phyloP scores from a whole-genome alignment of 73 alveolate species.

The Durusdinium trenchii region DNA sequence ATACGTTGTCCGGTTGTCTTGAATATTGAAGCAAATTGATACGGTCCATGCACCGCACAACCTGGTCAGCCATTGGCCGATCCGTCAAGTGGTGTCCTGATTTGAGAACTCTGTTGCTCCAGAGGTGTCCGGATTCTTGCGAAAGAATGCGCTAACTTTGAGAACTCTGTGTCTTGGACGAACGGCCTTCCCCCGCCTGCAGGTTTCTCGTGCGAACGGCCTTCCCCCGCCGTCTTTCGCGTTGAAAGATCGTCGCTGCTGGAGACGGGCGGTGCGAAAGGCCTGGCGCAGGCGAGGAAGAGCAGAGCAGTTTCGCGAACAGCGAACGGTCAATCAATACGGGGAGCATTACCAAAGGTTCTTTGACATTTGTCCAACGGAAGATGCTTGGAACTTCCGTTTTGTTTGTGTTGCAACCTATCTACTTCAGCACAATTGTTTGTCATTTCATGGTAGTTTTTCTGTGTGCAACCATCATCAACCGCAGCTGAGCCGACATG shows the following conservation, averaged over 20 bases:
- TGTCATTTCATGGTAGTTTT: not conserved
- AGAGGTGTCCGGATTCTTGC: too few relatives aligned
- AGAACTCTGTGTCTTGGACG: too few relatives aligned
- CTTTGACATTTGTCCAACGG: not conserved
- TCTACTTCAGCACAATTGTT: not conserved
- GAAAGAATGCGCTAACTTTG: too few relatives aligned
- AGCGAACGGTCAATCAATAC: too few relatives aligned
- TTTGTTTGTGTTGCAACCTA: not conserved
- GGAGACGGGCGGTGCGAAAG: not conserved
- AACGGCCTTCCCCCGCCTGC: too few relatives aligned
- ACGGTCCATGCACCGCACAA: too few relatives aligned
- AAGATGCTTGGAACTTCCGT: not conserved
- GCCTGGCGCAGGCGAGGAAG: slow-evolving; percentile 25
- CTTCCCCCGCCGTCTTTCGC: not conserved
- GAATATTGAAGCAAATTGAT: too few relatives aligned
- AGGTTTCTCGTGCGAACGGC: not conserved
- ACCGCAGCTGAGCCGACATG: not conserved
- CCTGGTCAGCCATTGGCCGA: too few relatives aligned
- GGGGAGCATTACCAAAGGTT: not conserved
- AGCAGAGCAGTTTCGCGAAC: too few relatives aligned
- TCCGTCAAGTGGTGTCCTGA: too few relatives aligned
- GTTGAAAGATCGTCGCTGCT: slow-evolving; percentile 1
- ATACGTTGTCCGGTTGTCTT: too few relatives aligned
- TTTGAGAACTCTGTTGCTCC: too few relatives aligned
- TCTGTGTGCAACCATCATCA: not conserved